phyloP scores from a whole-genome alignment of 805 yeast species.

The Ogataea saltuana region DNA sequence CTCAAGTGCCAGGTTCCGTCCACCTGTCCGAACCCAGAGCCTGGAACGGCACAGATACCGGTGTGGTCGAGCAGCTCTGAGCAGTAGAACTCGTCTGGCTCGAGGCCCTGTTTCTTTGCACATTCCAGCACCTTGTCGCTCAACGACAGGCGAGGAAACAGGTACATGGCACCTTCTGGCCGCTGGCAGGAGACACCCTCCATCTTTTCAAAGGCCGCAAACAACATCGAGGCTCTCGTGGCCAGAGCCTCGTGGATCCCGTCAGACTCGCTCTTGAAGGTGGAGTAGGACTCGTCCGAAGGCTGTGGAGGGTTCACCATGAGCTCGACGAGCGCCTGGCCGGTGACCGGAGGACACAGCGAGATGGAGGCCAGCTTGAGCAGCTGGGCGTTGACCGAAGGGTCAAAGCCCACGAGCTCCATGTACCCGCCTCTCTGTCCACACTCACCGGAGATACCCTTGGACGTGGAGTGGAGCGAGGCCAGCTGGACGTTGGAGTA shows the following conservation, averaged over 20 bases:
- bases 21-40: constrained; percentile 94
- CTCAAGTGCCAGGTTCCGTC: constrained; percentile 89
- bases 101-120: constrained; percentile 56
- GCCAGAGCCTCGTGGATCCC: constrained; percentile 63
- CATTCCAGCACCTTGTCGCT: constrained; percentile 61
- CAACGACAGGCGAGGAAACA: constrained; percentile 78
- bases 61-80: constrained; percentile 77
- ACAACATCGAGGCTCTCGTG: constrained; percentile 63
- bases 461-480: constrained; percentile 94
- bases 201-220: constrained; percentile 70
- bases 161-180: constrained; percentile 98
- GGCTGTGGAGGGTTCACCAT: constrained; percentile 88
- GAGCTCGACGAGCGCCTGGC: constrained; percentile 89
- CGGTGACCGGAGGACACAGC: constrained; percentile 91
- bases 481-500: constrained; percentile 82
- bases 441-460: constrained; percentile 97
- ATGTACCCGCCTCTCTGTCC: constrained; percentile 99
- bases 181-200: constrained; percentile 82
- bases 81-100: constrained; percentile 89
- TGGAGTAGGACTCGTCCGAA: constrained; percentile 74
- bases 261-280: constrained; percentile 61
- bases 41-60: constrained; percentile 97
- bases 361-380: constrained; percentile 88
- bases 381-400: constrained; percentile 67
- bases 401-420: constrained; percentile 83